Conservation (phyloP, 169 alveolate genomes). For the Plasmodium berghei region DNA sequence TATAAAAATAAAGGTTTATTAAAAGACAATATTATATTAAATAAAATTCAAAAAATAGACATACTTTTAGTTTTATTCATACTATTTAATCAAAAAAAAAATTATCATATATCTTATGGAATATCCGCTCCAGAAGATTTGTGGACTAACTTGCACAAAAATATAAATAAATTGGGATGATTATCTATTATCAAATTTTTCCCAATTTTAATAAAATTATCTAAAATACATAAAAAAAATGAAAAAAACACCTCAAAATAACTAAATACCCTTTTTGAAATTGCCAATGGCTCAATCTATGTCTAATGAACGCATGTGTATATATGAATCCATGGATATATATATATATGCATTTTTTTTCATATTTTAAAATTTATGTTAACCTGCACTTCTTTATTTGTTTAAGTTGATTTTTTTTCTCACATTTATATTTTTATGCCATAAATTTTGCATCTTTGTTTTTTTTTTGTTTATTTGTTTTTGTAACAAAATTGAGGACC, state of each 20-base stretch:
- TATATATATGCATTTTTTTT: not conserved
- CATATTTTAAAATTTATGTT: no score
- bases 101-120: constrained; percentile 70
- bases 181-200: not conserved
- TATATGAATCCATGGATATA: not conserved
- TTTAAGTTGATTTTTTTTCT: not conserved
- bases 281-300: no score
- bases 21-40: constrained; percentile 58
- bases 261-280: no score
- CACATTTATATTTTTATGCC: not conserved
- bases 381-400: not conserved
- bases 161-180: constrained; percentile 31
- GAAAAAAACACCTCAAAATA: no score
- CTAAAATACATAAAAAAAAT: no score
- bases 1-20: constrained; percentile 45
- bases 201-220: no score
- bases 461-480: constrained; percentile 11
- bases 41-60: constrained; percentile 61
- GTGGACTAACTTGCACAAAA: constrained; percentile 32
- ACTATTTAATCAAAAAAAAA: constrained; percentile 46
- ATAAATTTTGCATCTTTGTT: not conserved
- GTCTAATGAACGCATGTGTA: not conserved
- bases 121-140: constrained; percentile 64
- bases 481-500: not conserved
- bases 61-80: constrained; percentile 47